Evolutionary conservation across 129 eudicot species (phyloP).

Genomic region (Heracleum sosnowskyi): DNA sequence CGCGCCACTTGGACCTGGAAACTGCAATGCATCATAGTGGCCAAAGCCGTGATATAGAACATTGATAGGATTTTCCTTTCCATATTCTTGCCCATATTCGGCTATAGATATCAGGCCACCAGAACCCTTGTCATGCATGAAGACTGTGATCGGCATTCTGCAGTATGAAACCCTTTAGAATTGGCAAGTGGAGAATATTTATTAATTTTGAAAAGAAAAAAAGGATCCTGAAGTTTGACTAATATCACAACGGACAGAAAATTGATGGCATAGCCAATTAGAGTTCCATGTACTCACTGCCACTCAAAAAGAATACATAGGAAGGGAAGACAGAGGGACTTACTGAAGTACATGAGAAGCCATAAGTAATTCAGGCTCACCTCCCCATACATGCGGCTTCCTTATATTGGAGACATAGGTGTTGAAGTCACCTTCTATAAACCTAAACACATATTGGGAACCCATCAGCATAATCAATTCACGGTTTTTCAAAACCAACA

Average conservation of each 20-base stretch:
- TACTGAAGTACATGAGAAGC: constrained; percentile 97
- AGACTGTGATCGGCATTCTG: constrained; percentile 97
- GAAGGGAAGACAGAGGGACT: constrained; percentile 17
- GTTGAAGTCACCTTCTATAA: constrained; percentile 88
- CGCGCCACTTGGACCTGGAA: constrained; percentile 42
- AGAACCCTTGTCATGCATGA: constrained; percentile 66
- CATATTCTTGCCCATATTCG: constrained; percentile 90
- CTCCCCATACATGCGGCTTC: constrained; percentile 97
- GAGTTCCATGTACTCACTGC: not conserved
- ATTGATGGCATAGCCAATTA: not conserved
- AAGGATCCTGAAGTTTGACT: not conserved
- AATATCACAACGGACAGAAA: not conserved
- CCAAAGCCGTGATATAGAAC: constrained; percentile 88
- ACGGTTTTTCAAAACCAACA: not conserved
- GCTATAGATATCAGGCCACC: constrained; percentile 92
- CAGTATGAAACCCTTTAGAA: not conserved
- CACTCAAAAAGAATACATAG: not conserved
- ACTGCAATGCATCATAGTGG: constrained; percentile 82
- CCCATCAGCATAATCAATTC: not conserved
- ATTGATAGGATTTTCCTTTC: constrained; percentile 62
- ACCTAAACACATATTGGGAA: constrained; percentile 38
- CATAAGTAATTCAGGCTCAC: constrained; percentile 96
- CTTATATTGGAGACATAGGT: constrained; percentile 73
- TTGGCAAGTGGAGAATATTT: not conserved
- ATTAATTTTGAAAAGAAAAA: not conserved